Evolutionary conservation across 352 stramenopile species (phyloP).

Genomic region (Phytopythium ostracodes): DNA sequence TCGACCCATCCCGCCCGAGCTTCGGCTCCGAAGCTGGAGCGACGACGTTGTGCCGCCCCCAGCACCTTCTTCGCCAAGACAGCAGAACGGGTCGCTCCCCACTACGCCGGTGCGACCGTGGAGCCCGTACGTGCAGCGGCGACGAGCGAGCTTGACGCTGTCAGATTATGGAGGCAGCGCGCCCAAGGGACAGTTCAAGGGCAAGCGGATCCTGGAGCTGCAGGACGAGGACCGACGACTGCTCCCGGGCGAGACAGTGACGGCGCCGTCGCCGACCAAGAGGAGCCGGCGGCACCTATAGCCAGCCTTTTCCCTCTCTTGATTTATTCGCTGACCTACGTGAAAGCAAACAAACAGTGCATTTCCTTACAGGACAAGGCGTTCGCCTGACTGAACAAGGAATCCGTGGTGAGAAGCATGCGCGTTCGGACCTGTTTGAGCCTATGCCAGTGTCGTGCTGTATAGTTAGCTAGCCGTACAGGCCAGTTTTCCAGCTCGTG

Average conservation of each 20-base stretch:
- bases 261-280: slow-evolving; percentile 48
- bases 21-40: slow-evolving; percentile 4
- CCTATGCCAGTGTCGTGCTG: background rate
- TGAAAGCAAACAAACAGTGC: background rate
- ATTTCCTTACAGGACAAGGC: background rate
- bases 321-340: background rate
- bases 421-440: background rate
- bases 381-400: background rate
- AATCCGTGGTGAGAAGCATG: background rate
- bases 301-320: background rate
- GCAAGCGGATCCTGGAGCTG: slow-evolving; percentile 71
- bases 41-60: background rate
- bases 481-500: background rate
- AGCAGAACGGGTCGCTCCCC: background rate
- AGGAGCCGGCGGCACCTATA: slow-evolving; percentile 34
- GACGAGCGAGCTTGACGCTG: slow-evolving; percentile 6
- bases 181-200: slow-evolving; percentile 40
- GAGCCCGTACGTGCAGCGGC: slow-evolving; percentile 3
- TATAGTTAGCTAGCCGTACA: background rate
- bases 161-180: slow-evolving; percentile 23
- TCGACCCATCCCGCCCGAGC: background rate
- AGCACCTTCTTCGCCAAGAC: background rate
- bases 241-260: slow-evolving; percentile 41
- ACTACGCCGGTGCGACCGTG: slow-evolving; percentile 3
- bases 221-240: slow-evolving; percentile 72